Conservation (phyloP, 441 rosid species). For the Melastoma candidum region DNA sequence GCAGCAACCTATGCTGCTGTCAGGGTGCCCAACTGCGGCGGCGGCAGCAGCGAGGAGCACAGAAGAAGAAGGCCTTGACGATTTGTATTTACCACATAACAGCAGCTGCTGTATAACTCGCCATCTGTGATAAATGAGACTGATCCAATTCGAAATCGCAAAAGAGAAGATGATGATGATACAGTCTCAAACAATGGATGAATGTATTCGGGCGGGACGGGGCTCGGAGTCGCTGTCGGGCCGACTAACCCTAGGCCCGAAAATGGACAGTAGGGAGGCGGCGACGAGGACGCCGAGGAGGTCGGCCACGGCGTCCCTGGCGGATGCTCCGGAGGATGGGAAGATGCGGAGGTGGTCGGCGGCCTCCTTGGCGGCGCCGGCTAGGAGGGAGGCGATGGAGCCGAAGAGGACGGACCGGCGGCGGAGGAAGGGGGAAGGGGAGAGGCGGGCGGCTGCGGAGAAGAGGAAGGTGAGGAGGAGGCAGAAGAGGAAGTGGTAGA, state of each 20-base stretch:
- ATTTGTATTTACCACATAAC: background rate
- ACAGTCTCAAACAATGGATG: slow-evolving; percentile 33
- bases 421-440: slow-evolving; percentile 47
- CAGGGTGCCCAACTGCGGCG: slow-evolving; percentile 34
- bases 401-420: slow-evolving; percentile 50
- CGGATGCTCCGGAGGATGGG: slow-evolving; percentile 81
- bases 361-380: slow-evolving; percentile 57
- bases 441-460: slow-evolving; percentile 46
- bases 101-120: background rate
- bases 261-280: slow-evolving; percentile 9
- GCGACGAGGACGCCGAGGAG: slow-evolving; percentile 16
- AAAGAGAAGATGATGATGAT: too few relatives aligned
- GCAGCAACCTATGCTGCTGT: slow-evolving; percentile 70
- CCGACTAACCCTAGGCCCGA: slow-evolving; percentile 1
- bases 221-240: background rate
- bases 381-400: slow-evolving; percentile 53
- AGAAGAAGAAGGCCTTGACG: slow-evolving; percentile 27
- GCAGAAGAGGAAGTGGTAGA: slow-evolving; percentile 78
- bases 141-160: too few relatives aligned
- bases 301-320: slow-evolving; percentile 18
- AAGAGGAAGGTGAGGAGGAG: slow-evolving; percentile 58
- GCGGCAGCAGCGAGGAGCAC: too few relatives aligned
- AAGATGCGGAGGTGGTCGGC: slow-evolving; percentile 73
- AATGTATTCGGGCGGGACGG: slow-evolving; percentile 2
- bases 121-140: too few relatives aligned